Conservation (phyloP, 2,329 filamentous ascomycete species). For the Pestalotiopsis sp. region DNA sequence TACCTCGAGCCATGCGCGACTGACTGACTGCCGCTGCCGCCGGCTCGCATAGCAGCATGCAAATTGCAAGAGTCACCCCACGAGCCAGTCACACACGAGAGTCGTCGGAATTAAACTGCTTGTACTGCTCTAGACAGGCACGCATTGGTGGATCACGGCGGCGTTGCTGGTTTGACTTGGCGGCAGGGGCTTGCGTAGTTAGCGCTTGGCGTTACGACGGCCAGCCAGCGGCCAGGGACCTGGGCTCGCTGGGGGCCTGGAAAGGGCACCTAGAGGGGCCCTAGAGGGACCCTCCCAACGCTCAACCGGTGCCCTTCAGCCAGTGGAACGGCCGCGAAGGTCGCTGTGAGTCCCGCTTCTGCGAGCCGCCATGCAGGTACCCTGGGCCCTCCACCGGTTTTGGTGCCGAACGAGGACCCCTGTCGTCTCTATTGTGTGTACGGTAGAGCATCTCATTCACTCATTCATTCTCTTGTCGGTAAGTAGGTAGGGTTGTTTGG, state of each 20-base stretch:
- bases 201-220: conserved; percentile 16
- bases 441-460: background rate
- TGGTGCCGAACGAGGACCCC: background rate
- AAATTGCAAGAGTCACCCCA: background rate
- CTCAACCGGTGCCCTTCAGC: conserved; percentile 5
- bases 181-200: conserved; percentile 22
- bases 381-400: background rate
- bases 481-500: too few species aligned
- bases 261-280: background rate
- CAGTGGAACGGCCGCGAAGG: conserved; percentile 6
- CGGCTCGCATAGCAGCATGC: background rate
- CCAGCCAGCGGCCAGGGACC: background rate
- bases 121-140: conserved; percentile 1
- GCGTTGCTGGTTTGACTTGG: conserved; percentile 29
- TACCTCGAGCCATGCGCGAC: background rate
- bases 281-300: background rate
- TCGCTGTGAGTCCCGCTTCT: background rate
- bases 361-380: conserved; percentile 12
- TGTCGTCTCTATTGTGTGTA: background rate
- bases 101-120: conserved; percentile 1
- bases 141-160: conserved; percentile 23
- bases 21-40: background rate
- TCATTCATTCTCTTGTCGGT: background rate
- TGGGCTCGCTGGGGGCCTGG: background rate
- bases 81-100: conserved; percentile 6